phyloP scores from a whole-genome alignment of 2,329 filamentous ascomycete genomes.

The Claviceps africana region DNA sequence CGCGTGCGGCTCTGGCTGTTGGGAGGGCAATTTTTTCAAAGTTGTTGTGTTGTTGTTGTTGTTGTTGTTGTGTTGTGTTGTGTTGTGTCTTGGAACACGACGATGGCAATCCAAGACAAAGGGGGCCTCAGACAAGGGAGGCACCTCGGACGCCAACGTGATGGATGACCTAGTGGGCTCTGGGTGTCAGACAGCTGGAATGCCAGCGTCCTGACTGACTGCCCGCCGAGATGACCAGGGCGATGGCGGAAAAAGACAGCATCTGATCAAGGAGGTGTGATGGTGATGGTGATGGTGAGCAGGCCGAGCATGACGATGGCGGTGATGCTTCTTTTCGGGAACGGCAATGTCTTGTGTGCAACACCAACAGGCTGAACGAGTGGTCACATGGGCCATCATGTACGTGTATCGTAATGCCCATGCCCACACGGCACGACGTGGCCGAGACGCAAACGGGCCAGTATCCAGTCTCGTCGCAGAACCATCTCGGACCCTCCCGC shows the following conservation, averaged over 20 bases:
- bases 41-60: neutral
- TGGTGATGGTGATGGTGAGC: neutral
- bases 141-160: neutral
- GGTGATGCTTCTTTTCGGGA: neutral
- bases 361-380: no score
- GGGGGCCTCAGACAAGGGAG: neutral
- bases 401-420: no score
- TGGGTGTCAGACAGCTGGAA: neutral
- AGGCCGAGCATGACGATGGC: neutral
- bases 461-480: no score
- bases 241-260: neutral
- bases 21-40: neutral
- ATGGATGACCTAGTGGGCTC: neutral
- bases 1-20: neutral
- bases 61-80: no score
- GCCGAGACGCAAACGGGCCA: no score
- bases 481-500: no score
- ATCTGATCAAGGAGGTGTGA: neutral
- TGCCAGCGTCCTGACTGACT: neutral
- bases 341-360: no score
- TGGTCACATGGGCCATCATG: no score
- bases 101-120: neutral
- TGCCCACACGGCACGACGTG: no score
- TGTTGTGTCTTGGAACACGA: neutral
- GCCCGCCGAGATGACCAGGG: neutral